Evolutionary conservation across 306 rosid genomes (phyloP).

Genomic region (Neltuma alba): DNA sequence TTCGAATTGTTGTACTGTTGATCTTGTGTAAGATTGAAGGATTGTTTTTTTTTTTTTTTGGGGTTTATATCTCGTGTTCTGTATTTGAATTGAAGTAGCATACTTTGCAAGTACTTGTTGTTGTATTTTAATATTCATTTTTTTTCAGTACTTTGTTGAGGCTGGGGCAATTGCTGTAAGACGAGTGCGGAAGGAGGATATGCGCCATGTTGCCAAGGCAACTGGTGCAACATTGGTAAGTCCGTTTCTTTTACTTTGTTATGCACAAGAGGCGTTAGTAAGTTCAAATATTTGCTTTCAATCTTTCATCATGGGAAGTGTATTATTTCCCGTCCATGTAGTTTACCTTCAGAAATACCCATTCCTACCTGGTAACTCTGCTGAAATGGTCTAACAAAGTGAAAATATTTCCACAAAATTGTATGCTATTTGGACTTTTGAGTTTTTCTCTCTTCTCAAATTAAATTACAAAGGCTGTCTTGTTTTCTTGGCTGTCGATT

Average conservation of each 20-base stretch:
- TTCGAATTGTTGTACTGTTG: not conserved
- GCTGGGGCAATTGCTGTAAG: constrained; percentile 97
- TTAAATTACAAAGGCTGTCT: not conserved
- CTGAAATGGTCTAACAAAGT: not conserved
- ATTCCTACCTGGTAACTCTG: not conserved
- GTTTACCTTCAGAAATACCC: not conserved
- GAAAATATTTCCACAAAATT: not conserved
- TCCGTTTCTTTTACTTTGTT: constrained; percentile 17
- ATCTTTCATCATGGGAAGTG: not conserved
- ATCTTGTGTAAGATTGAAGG: not conserved
- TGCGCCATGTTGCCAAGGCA: constrained; percentile 99
- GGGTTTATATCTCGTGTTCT: constrained; percentile 5
- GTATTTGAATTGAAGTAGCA: constrained; percentile 16
- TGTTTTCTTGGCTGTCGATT: not conserved
- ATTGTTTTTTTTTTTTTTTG: not conserved
- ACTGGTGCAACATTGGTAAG: constrained; percentile 95
- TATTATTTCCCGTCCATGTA: not conserved
- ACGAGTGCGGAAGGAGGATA: constrained; percentile 92
- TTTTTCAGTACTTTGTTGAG: constrained; percentile 91
- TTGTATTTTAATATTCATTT: constrained; percentile 24
- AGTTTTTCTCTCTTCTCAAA: constrained; percentile 5
- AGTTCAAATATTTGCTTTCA: not conserved
- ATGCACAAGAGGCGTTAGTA: constrained; percentile 11
- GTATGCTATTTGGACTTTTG: not conserved
- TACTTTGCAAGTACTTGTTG: not conserved